Percentiles rank a stretch among this genome's conserved stretches.
Evolutionary conservation across 169 alveolate genomes (phyloP).

Genomic region (Pseudocohnilembus persalinus): DNA sequence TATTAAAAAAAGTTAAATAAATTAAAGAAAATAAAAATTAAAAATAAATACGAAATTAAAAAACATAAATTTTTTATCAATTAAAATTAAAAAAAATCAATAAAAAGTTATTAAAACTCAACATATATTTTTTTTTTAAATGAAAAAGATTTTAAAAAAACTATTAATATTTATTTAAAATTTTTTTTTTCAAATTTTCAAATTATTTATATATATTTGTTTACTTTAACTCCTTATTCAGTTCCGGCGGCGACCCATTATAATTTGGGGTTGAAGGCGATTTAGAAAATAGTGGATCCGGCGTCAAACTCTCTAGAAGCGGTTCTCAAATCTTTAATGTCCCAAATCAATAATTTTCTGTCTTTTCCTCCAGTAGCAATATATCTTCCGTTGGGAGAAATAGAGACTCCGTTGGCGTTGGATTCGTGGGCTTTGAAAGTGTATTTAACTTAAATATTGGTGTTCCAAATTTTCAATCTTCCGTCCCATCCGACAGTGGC

Average conservation of each 20-base stretch:
- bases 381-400: conserved; percentile 76
- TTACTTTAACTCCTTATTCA: conserved; percentile 52
- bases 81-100: no score
- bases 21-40: no score
- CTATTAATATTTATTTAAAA: no score
- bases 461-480: conserved; percentile 73
- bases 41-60: no score
- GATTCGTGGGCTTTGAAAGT: conserved; percentile 75
- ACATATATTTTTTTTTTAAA: no score
- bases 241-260: conserved; percentile 73
- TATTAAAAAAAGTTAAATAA: neutral
- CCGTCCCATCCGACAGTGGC: conserved; percentile 86
- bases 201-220: neutral
- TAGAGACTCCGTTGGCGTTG: conserved; percentile 68
- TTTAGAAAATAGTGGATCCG: conserved; percentile 61
- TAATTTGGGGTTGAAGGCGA: conserved; percentile 72
- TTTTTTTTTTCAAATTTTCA: no score
- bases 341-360: conserved; percentile 76
- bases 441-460: conserved; percentile 46
- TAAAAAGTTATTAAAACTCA: no score
- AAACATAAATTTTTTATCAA: no score
- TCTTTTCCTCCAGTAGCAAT: conserved; percentile 82
- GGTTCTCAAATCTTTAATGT: conserved; percentile 61
- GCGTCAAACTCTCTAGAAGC: conserved; percentile 63
- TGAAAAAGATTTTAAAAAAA: no score